A percentile compares a stretch with the other conserved stretches of the same genome.
phyloP scores from a whole-genome alignment of 495 filamentous ascomycete genomes.

The Aspergillus biplanus region DNA sequence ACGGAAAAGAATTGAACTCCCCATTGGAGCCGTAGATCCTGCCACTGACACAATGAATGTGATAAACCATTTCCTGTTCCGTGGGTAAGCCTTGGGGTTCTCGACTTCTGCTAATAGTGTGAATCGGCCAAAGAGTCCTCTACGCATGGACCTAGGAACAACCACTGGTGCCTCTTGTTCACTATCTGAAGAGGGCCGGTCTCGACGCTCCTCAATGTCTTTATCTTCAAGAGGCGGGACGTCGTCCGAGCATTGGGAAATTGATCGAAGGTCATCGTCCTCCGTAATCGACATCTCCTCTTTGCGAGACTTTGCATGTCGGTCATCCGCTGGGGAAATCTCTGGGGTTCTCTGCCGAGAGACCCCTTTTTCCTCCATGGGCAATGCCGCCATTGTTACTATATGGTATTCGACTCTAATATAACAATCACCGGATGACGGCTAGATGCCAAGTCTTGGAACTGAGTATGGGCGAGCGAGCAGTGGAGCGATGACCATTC shows the following conservation, averaged over 20 bases:
- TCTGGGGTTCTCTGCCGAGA: background rate
- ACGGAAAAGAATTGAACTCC: conserved; percentile 85
- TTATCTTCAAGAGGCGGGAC: conserved; percentile 23
- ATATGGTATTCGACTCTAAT: background rate
- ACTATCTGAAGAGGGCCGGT: background rate
- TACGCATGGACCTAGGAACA: conserved; percentile 67
- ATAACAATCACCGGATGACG: background rate
- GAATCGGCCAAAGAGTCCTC: conserved; percentile 75
- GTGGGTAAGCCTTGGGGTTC: conserved; percentile 71
- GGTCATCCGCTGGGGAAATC: background rate
- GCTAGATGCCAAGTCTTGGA: background rate
- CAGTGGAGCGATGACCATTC: background rate
- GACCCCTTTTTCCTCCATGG: background rate
- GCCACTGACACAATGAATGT: conserved; percentile 79
- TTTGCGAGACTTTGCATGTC: background rate
- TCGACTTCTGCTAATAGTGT: conserved; percentile 83
- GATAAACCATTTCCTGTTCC: conserved; percentile 80
- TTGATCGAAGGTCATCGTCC: conserved; percentile 14
- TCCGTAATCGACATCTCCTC: background rate
- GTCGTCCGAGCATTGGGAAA: conserved; percentile 15
- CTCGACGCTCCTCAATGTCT: conserved; percentile 24
- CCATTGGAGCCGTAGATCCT: conserved; percentile 78
- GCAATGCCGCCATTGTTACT: background rate
- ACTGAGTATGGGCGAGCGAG: background rate
- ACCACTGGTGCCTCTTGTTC: conserved; percentile 35